A percentile compares a stretch with the other conserved stretches of the same genome.
Conservation (phyloP, 305 asterid species). For the Nicotiana rustica region DNA sequence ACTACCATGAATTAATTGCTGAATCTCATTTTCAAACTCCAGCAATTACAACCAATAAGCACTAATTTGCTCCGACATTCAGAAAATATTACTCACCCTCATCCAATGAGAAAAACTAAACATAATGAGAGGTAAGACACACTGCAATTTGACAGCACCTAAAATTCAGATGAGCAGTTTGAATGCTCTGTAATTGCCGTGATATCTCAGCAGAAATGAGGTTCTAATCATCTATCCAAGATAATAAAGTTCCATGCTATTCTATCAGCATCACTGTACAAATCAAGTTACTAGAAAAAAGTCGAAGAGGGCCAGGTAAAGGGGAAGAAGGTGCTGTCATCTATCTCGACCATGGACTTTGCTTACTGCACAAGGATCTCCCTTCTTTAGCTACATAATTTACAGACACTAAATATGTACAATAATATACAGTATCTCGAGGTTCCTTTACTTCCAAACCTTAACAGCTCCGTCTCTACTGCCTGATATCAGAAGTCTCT, state of each 20-base stretch:
- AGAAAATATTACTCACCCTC: background rate
- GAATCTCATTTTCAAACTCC: too few species aligned
- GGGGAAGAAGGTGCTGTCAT: too few species aligned
- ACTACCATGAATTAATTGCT: too few species aligned
- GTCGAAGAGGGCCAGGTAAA: background rate
- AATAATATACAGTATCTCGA: slow-evolving; percentile 38
- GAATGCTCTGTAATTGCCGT: background rate
- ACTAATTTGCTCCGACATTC: background rate
- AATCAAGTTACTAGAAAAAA: background rate
- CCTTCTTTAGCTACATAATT: background rate
- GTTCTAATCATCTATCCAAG: background rate
- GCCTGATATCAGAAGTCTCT: slow-evolving; percentile 92
- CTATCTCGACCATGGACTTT: background rate
- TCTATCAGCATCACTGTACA: background rate
- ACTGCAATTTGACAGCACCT: background rate
- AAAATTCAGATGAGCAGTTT: background rate
- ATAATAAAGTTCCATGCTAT: background rate
- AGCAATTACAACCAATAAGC: too few species aligned
- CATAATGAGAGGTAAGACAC: background rate
- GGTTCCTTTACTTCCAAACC: slow-evolving; percentile 87
- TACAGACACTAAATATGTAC: slow-evolving; percentile 46
- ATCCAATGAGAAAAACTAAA: background rate
- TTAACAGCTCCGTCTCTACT: slow-evolving; percentile 96
- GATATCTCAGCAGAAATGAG: background rate
- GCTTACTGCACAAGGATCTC: background rate